phyloP scores from a whole-genome alignment of 176 grass and related monocot genomes.

The Neostapfia colusana region DNA sequence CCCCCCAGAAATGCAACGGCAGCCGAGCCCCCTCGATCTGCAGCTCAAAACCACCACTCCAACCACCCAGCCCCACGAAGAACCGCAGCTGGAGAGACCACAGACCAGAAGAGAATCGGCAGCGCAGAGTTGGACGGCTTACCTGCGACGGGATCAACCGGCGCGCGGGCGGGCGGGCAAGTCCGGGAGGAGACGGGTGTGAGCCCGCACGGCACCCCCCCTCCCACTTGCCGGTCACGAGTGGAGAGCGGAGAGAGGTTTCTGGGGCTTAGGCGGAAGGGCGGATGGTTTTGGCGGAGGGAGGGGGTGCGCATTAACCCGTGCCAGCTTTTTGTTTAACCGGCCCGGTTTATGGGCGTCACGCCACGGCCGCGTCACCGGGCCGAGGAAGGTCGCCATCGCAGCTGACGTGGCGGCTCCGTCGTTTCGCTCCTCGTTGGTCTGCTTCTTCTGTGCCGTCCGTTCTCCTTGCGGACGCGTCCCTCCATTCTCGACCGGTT shows the following conservation, averaged over 20 bases:
- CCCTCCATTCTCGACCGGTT: neutral
- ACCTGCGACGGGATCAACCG: slow-evolving; percentile 15
- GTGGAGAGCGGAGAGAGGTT: slow-evolving; percentile 9
- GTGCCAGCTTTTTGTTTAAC: slow-evolving; percentile 22
- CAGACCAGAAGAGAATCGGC: neutral
- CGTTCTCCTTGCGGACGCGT: neutral
- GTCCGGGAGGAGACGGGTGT: neutral
- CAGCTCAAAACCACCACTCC: neutral
- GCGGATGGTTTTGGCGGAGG: neutral
- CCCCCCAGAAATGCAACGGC: neutral
- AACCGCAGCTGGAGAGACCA: neutral
- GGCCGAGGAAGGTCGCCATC: neutral
- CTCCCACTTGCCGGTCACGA: neutral
- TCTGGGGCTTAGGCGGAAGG: slow-evolving; percentile 5
- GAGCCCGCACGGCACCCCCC: neutral
- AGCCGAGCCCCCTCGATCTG: neutral
- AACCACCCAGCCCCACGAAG: neutral
- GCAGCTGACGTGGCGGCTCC: slow-evolving; percentile 22
- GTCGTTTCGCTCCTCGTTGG: neutral
- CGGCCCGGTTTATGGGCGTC: neutral
- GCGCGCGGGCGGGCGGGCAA: neutral
- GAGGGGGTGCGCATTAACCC: slow-evolving; percentile 8
- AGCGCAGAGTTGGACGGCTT: neutral
- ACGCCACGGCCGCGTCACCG: neutral
- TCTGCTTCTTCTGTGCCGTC: neutral